Conservation (phyloP, 176 grass and related monocot genomes). For the Poa pratensis region DNA sequence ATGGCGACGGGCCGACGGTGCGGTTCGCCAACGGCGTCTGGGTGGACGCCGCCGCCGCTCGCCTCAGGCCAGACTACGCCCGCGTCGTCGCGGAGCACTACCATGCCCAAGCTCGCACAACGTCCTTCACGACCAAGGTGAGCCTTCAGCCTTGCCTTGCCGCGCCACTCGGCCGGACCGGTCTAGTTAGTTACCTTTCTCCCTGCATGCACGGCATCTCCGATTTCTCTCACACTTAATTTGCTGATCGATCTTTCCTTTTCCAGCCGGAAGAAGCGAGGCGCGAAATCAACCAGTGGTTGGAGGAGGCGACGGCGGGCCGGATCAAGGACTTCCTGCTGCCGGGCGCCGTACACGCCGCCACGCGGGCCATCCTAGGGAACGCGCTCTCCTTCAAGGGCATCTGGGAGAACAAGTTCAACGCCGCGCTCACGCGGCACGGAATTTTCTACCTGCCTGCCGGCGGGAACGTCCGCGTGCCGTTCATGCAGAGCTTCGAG, state of each 20-base stretch:
- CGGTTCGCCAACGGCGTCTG: conserved; percentile 65
- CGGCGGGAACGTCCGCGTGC: conserved; percentile 28
- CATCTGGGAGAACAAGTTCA: conserved; percentile 42
- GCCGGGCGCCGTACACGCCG: background rate
- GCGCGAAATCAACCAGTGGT: conserved; percentile 61
- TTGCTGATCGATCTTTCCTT: background rate
- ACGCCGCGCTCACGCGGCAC: conserved; percentile 14
- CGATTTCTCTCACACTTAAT: background rate
- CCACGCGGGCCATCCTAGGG: conserved; percentile 45
- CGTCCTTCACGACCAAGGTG: conserved; percentile 51
- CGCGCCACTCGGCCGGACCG: too few relatives aligned
- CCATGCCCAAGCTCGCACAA: conserved; percentile 19
- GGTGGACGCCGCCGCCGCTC: conserved; percentile 51
- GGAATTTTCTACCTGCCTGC: conserved; percentile 50
- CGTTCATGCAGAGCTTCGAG: conserved; percentile 55
- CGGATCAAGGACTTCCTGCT: conserved; percentile 65
- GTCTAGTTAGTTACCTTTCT: too few relatives aligned
- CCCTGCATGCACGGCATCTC: background rate
- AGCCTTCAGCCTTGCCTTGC: background rate
- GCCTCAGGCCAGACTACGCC: conserved; percentile 52
- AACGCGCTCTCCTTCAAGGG: conserved; percentile 90
- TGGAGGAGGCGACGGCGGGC: conserved; percentile 50
- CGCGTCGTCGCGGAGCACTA: conserved; percentile 41
- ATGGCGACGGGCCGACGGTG: conserved; percentile 38
- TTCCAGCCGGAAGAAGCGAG: conserved; percentile 46